Evolutionary conservation across 257 asterid species (phyloP).

Genomic region (Solanum piurae): DNA sequence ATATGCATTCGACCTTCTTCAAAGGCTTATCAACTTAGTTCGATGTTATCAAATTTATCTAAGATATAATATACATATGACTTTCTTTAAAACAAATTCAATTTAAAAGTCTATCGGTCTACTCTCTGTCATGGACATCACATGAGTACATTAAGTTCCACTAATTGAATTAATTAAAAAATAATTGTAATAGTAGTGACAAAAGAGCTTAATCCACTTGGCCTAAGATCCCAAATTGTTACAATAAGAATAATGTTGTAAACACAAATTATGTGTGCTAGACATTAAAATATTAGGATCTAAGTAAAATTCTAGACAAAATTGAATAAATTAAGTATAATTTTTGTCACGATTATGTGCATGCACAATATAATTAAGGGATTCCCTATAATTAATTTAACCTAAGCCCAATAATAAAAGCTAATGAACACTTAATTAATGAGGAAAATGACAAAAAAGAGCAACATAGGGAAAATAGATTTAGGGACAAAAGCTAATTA

Average conservation of each 20-base stretch:
- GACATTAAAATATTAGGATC: background rate
- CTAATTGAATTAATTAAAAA: background rate
- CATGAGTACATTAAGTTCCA: background rate
- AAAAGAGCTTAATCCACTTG: background rate
- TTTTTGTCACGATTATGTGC: background rate
- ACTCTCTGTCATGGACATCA: background rate
- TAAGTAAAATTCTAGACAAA: background rate
- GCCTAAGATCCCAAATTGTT: background rate
- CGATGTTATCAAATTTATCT: too few relatives aligned
- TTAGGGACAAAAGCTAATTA: background rate
- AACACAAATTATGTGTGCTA: background rate
- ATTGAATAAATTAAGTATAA: background rate
- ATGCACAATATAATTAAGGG: background rate
- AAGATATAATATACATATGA: too few relatives aligned
- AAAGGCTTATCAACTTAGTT: too few relatives aligned
- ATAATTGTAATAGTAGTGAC: background rate
- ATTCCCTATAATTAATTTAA: background rate
- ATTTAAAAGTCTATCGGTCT: too few relatives aligned
- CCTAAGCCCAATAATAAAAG: background rate
- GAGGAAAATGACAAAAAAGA: background rate
- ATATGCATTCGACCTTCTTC: too few relatives aligned
- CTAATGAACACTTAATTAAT: background rate
- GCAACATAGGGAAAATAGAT: background rate
- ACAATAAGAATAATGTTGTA: background rate
- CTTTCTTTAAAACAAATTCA: too few relatives aligned